phyloP scores from a whole-genome alignment of 441 rosid species.

The Rhodomyrtus psidioides region DNA sequence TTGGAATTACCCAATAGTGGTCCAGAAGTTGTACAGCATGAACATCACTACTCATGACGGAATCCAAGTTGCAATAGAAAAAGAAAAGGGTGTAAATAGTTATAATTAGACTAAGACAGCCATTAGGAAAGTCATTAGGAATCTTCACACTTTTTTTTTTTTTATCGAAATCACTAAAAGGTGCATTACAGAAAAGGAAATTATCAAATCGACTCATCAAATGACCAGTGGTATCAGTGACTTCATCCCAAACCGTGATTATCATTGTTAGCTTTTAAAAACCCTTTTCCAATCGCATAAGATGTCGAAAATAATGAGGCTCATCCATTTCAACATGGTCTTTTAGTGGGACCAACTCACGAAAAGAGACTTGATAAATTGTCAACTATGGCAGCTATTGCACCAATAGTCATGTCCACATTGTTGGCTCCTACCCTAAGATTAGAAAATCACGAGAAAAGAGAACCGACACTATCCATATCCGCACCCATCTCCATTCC shows the following conservation, averaged over 20 bases:
- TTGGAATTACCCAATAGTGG: background rate
- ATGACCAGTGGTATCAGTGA: background rate
- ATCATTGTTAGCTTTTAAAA: background rate
- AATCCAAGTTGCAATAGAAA: background rate
- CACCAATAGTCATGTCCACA: background rate
- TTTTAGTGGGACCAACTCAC: background rate
- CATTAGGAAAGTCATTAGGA: background rate
- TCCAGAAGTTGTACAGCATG: background rate
- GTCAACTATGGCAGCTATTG: background rate
- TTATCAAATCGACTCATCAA: background rate
- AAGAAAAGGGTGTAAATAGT: background rate
- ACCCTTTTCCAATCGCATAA: background rate
- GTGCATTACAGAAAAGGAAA: background rate
- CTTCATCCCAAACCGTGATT: background rate
- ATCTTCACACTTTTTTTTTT: background rate
- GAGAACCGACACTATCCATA: slow-evolving; percentile 17
- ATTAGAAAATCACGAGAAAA: background rate
- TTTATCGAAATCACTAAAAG: background rate
- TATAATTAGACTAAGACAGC: background rate
- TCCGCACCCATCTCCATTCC: background rate
- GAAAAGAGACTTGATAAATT: background rate
- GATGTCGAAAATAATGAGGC: background rate
- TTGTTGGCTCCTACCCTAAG: background rate
- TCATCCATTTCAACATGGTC: background rate
- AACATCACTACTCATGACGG: background rate